Base-by-base conservation (phyloP, 2,329 filamentous ascomycete genomes). In the Pseudocercospora musae region DNA sequence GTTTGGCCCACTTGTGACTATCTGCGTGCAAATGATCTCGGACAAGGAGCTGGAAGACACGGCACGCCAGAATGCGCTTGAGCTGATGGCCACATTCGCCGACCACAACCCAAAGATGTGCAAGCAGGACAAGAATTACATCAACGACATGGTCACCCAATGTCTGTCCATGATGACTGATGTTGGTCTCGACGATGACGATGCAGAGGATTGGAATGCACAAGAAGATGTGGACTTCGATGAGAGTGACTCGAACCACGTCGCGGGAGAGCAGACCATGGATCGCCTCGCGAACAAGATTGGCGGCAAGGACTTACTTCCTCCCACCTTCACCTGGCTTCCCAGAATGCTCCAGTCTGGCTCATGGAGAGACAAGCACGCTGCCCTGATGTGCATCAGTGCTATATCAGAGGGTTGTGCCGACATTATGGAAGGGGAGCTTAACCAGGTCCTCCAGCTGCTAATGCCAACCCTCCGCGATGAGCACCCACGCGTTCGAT, bases 131-230 rank as follows among this genome's bases (percentile, higher is more conserved):
- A 78, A 87, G n/a, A 89, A 87, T 10, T 99, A 96, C 78, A 95
- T 93, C 1, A 88, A 86, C 64, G 92, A 97, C 68, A 99, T 99
- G 95, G 96, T 99, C 67, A 98, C 93, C 0, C 95, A 99, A 77
- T 99, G 95, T 76, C 81, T 99, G 69, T 98, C 94, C 70, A 80
- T 99, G 70, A 99, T 99, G 95, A 98, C 95, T 3, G 95, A 99
- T 75, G 89, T 99, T 64, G 95, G 93, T 42, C 84, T 89, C 65
- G 95, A 98, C 69, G 95, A 99, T 70, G 94, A 99, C 60, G 92
- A 98, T 80, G 94, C 93, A 3, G 82, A 89, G 18, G 95, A 98
- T 70, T 99, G 95, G 95, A 90, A 96, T 68, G 84, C 87, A 3
- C 91, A 91, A 25, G 95, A 99, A 74, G 95, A 99, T 81, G 87